phyloP scores from a whole-genome alignment of 1,139 yeast genomes.

The Kodamaea alishanica region DNA sequence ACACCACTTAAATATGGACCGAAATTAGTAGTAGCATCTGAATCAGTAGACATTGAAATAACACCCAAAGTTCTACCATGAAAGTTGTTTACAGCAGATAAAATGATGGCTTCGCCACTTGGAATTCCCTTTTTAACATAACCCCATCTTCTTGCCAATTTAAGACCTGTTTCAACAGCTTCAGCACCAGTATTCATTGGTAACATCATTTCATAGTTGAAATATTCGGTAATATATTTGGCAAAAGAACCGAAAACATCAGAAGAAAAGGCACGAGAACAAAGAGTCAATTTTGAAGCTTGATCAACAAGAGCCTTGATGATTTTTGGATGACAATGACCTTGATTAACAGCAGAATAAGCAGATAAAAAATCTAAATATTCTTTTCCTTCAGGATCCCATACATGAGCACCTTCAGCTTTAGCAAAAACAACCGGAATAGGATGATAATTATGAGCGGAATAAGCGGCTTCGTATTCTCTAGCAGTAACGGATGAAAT shows the following conservation, averaged over 20 bases:
- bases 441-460: conserved; percentile 97
- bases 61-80: conserved; percentile 97
- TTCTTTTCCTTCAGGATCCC: conserved; percentile 96
- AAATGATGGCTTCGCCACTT: conserved; percentile 76
- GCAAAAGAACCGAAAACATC: conserved; percentile 87
- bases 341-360: conserved; percentile 96
- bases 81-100: conserved; percentile 85
- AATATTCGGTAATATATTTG: conserved; percentile 82
- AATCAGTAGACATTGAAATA: conserved; percentile 94
- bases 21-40: conserved; percentile 82
- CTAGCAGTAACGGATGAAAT: conserved; percentile 65
- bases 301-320: conserved; percentile 82
- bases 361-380: conserved; percentile 88
- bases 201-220: conserved; percentile 86
- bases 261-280: conserved; percentile 90
- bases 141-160: conserved; percentile 97
- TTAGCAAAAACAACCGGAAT: conserved; percentile 88
- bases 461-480: conserved; percentile 70
- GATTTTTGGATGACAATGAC: conserved; percentile 96
- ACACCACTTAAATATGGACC: conserved; percentile 88
- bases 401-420: conserved; percentile 88
- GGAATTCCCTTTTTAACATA: conserved; percentile 84
- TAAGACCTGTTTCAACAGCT: conserved; percentile 94
- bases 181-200: conserved; percentile 99
- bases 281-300: conserved; percentile 77